A percentile compares a stretch with the other conserved stretches of the same genome.
phyloP scores from a whole-genome alignment of 306 rosid species.

The Cucurbita argyrosperma region DNA sequence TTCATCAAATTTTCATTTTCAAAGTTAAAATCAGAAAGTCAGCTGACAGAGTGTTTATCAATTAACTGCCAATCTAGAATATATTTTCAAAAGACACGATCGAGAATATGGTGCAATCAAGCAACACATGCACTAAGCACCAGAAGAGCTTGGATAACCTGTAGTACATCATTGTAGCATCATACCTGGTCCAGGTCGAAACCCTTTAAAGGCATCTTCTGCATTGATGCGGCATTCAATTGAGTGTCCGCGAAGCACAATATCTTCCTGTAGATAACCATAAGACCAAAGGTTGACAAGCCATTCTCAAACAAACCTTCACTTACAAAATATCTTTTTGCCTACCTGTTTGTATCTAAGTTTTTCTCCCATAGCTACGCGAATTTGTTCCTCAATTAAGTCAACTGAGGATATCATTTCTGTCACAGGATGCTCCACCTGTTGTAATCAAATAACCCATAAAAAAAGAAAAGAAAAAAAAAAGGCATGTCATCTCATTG shows the following conservation, averaged over 20 bases:
- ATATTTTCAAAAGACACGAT: not conserved
- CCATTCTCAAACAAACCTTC: slow-evolving; percentile 2
- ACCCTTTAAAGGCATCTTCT: slow-evolving; percentile 91
- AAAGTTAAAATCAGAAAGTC: not conserved
- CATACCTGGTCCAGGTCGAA: slow-evolving; percentile 95
- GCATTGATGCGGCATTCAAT: slow-evolving; percentile 98
- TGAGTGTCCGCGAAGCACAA: slow-evolving; percentile 91
- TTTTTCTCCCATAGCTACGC: slow-evolving; percentile 85
- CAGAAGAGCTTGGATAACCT: not conserved
- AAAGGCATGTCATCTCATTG: not conserved
- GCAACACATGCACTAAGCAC: not conserved
- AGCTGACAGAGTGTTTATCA: not conserved
- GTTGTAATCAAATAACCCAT: slow-evolving; percentile 6
- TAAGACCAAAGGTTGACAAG: slow-evolving; percentile 10
- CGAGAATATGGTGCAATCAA: not conserved
- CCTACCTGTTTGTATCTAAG: slow-evolving; percentile 67
- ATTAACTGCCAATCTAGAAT: not conserved
- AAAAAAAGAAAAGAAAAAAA: no score
- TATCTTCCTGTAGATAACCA: slow-evolving; percentile 54
- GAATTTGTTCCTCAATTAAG: slow-evolving; percentile 95
- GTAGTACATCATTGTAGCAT: slow-evolving; percentile 4
- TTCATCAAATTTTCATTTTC: not conserved
- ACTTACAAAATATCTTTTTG: slow-evolving; percentile 8
- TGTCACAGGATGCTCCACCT: slow-evolving; percentile 99
- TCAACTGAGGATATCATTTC: slow-evolving; percentile 95